Evolutionary conservation across 306 rosid genomes (phyloP).

Genomic region (Cyclanthera cordifolia): DNA sequence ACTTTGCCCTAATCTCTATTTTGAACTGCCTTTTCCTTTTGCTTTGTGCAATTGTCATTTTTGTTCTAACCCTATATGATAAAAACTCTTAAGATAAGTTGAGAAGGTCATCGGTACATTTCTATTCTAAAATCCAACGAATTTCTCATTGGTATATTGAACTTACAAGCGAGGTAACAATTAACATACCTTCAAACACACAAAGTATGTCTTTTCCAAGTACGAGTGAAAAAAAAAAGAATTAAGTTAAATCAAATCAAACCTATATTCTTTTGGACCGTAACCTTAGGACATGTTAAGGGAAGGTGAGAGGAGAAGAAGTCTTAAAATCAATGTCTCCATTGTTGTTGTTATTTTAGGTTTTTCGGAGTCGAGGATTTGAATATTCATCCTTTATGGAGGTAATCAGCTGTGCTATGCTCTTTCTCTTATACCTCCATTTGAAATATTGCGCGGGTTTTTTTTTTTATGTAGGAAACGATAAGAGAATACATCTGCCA

Average conservation of each 20-base stretch:
- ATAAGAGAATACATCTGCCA: no score
- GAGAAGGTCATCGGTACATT: neutral
- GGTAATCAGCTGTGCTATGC: neutral
- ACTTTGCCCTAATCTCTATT: neutral
- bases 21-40: conserved; percentile 1
- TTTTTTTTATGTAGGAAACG: neutral
- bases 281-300: neutral
- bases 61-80: neutral
- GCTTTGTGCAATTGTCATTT: neutral
- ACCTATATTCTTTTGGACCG: neutral
- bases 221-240: neutral
- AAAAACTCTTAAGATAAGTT: conserved; percentile 3
- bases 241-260: neutral
- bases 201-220: neutral
- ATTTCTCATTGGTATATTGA: neutral
- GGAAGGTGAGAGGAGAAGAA: neutral
- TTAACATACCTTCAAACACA: neutral
- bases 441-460: neutral
- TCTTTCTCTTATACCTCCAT: neutral
- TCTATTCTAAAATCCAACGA: neutral
- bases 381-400: neutral
- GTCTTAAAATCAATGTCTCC: neutral
- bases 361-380: no score
- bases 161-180: neutral
- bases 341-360: neutral